Evolutionary conservation across 2,329 filamentous ascomycete species (phyloP).

Genomic region (Colletotrichum lentis): DNA sequence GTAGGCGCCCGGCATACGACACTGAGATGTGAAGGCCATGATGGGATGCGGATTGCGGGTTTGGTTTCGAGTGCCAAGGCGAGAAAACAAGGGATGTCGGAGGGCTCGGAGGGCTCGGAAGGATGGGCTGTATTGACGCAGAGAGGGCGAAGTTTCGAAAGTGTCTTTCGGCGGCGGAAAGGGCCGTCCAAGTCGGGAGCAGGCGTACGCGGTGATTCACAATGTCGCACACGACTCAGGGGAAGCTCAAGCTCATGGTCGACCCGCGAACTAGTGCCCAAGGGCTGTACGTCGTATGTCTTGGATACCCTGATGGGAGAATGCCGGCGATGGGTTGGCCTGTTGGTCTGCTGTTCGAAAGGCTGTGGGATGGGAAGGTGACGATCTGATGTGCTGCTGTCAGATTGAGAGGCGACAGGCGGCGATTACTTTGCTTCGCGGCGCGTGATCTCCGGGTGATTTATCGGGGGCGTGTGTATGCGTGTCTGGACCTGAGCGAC

Average conservation of each 20-base stretch:
- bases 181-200: neutral
- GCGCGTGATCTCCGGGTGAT: slow-evolving; percentile 17
- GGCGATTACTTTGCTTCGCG: slow-evolving; percentile 11
- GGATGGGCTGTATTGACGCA: neutral
- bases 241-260: slow-evolving; percentile 33
- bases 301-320: slow-evolving; percentile 2
- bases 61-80: neutral
- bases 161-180: slow-evolving; percentile 1
- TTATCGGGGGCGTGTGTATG: neutral
- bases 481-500: neutral
- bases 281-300: slow-evolving; percentile 15
- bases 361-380: slow-evolving; percentile 9
- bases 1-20: slow-evolving; percentile 48
- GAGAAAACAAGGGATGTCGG: neutral
- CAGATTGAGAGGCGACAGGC: neutral
- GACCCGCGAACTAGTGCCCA: slow-evolving; percentile 5
- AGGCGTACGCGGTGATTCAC: slow-evolving; percentile 25
- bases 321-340: neutral
- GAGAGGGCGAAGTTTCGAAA: neutral
- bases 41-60: neutral
- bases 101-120: neutral
- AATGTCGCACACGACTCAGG: slow-evolving; percentile 25
- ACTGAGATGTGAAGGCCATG: slow-evolving; percentile 46
- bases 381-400: slow-evolving; percentile 6
- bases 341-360: slow-evolving; percentile 13